These are phyloP conservation scores for Neophaeococcomyces mojaviensis DNA, from an alignment of 2,329 filamentous ascomycete genomes.

Conservation along the genomic window DNA sequence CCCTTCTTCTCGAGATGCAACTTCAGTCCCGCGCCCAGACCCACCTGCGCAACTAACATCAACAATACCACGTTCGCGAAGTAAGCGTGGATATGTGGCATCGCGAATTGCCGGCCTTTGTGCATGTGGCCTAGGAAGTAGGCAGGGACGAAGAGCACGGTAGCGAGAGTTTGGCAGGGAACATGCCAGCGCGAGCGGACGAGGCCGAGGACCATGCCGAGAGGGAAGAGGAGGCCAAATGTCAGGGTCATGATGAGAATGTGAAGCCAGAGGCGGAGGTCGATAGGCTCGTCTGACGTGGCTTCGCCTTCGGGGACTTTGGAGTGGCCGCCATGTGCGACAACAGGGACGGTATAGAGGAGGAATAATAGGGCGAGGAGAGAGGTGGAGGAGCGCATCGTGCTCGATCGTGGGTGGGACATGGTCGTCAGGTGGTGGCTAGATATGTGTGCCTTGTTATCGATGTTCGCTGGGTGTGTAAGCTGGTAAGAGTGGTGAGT, in stretches of 20 bases:
- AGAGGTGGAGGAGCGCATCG: constrained; percentile 12
- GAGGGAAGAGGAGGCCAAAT: constrained; percentile 86
- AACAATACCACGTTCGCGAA: constrained; percentile 79
- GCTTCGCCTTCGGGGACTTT: constrained; percentile 62
- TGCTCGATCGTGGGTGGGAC: not conserved
- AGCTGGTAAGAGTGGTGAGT: too few relatives aligned
- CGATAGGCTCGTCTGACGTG: constrained; percentile 67
- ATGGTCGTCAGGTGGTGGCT: too few relatives aligned
- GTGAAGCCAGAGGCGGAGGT: constrained; percentile 84
- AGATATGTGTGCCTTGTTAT: too few relatives aligned
- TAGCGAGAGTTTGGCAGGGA: constrained; percentile 70
- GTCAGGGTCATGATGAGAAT: constrained; percentile 80
- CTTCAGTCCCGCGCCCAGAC: constrained; percentile 77
- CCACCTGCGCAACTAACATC: constrained; percentile 67
- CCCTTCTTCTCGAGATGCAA: constrained; percentile 67
- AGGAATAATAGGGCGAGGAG: constrained; percentile 16
- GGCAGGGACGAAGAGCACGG: constrained; percentile 67
- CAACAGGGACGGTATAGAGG: constrained; percentile 24
- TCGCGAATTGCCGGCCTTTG: constrained; percentile 75
- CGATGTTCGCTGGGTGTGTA: too few relatives aligned
- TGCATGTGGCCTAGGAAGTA: constrained; percentile 91
- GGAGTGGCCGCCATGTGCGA: constrained; percentile 48
- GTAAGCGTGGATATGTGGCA: constrained; percentile 65
- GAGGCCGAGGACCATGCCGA: constrained; percentile 92
- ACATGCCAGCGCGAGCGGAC: constrained; percentile 91